phyloP scores from a whole-genome alignment of 768 basidiomycete species.

The Amanita thiersii region DNA sequence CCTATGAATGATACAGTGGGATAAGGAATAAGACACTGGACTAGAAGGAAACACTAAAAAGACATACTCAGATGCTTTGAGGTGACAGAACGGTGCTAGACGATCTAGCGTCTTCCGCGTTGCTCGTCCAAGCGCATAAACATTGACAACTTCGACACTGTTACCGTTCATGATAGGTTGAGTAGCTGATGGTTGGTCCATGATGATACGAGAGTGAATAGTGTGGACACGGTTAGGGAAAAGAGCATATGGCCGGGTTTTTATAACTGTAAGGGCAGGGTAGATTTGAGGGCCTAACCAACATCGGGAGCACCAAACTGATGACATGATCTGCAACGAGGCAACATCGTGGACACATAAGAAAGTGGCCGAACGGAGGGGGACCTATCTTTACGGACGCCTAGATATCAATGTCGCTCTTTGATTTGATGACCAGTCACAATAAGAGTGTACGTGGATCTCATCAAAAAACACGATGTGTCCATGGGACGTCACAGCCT shows the following conservation, averaged over 20 bases:
- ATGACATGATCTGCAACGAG: conserved; percentile 2
- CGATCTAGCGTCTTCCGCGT: conserved; percentile 30
- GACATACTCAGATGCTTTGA: conserved; percentile 18
- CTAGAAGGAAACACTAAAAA: neutral
- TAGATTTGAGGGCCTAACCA: neutral
- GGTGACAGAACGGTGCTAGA: conserved; percentile 26
- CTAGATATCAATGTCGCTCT: too few species aligned
- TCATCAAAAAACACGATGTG: too few species aligned
- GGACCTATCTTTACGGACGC: too few species aligned
- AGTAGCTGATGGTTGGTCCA: neutral
- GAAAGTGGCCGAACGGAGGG: neutral
- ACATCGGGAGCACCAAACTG: neutral
- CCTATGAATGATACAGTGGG: neutral
- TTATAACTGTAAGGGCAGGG: conserved; percentile 2
- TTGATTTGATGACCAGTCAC: too few species aligned
- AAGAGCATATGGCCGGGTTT: too few species aligned
- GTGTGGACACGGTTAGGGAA: neutral
- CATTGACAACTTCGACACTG: conserved; percentile 14
- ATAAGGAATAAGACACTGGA: neutral
- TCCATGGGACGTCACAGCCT: too few species aligned
- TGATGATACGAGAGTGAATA: neutral
- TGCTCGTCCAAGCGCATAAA: conserved; percentile 19
- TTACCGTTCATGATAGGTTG: conserved; percentile 3
- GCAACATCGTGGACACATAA: conserved; percentile 7
- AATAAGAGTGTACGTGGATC: too few species aligned